Percentiles rank a stretch among this genome's conserved stretches.
phyloP scores from a whole-genome alignment of 129 eudicot species.

The Solidago caesia region DNA sequence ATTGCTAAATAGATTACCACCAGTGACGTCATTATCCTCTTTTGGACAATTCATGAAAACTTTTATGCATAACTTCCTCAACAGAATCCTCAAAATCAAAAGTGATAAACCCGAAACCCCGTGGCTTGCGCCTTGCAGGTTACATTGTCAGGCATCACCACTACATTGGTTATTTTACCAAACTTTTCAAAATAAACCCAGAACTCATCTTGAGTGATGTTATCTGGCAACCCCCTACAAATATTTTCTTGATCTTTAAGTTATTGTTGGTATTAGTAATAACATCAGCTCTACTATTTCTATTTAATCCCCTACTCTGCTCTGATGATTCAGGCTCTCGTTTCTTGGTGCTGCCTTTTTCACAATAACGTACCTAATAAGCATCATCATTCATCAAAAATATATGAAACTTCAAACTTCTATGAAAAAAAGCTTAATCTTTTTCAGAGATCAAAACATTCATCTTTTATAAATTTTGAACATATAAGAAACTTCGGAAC shows the following conservation, averaged over 20 bases:
- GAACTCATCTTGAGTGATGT: background rate
- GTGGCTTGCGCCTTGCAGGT: background rate
- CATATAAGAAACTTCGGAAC: too few relatives aligned
- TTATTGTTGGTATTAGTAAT: background rate
- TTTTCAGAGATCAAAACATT: background rate
- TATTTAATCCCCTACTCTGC: too few relatives aligned
- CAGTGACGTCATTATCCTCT: background rate
- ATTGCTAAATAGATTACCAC: background rate
- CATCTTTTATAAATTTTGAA: too few relatives aligned
- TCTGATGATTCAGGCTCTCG: background rate
- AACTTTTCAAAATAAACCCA: conserved; percentile 5
- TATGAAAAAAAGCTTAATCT: background rate
- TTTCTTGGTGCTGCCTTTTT: background rate
- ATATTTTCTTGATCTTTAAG: conserved; percentile 4
- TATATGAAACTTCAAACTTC: background rate
- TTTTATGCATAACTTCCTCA: background rate
- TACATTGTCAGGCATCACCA: conserved; percentile 9
- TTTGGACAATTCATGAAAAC: conserved; percentile 8
- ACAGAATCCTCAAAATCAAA: conserved; percentile 1
- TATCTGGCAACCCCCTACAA: conserved; percentile 14
- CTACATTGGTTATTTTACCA: conserved; percentile 2
- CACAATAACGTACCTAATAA: background rate
- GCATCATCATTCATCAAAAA: background rate
- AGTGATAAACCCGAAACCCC: background rate
- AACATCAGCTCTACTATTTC: background rate